Evolutionary conservation across 257 asterid genomes (phyloP), one percentile per base, ranked within the genome.

Genomic region (Prunella vulgaris): DNA sequence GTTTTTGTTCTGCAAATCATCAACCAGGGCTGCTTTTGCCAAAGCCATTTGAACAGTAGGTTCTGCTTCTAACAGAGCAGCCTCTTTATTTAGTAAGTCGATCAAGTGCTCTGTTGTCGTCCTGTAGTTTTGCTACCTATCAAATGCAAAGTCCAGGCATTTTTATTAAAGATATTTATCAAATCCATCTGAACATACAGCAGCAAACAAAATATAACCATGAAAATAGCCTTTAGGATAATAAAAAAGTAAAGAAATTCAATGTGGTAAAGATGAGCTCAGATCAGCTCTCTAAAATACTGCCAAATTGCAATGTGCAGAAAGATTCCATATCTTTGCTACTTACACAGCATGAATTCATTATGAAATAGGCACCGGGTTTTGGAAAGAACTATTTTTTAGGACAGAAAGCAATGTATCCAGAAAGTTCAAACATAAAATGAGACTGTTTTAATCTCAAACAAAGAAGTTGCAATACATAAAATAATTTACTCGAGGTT

Each of bases 1-100:
- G 78, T 91, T 91, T 75, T 83, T 91, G 86, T 91, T 91, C 78
- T 89, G 95, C 51, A 91, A 77, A 62, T 91, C 96, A 85, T 92
- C 97, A 69, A 92, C 95, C 88, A 89, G 58, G 21, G 96, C 84
- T 33, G 97, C 97, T 83, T 90, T 93, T 72, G 95, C 96, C 72
- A 88, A 74, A 72, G 97, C 98, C 79, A 84, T 74, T 74, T 90
- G 96, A 76, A 93, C 89, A 6, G 92, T 82, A 44, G 85, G 86
- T 52, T 93, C 96, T 40, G 92, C 96, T 76, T 93, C 98, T 77
- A 93, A 73, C 20, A 93, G 83, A 75, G 98, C 97, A 63, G 96
- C 87, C 84, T 93, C 98, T 83, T 93, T 93, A 57, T 83, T 88
- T 93, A 17, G 96, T 88, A 61, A 93, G 95, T 38, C 98, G 85